phyloP scores from a whole-genome alignment of 176 grass and related monocot species.

The Bothriochloa decipiens region DNA sequence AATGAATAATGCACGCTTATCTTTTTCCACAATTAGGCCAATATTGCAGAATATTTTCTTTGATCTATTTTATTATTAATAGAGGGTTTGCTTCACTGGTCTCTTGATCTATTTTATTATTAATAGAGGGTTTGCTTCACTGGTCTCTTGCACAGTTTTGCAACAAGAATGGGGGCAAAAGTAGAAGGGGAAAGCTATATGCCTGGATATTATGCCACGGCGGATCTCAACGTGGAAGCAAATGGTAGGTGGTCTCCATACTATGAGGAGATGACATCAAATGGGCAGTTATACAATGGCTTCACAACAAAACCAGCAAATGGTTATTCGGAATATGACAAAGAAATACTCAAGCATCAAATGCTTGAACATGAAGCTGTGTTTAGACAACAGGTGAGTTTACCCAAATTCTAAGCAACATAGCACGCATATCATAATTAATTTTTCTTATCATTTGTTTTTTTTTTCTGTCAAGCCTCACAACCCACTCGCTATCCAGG shows the following conservation, averaged over 20 bases:
- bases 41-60: neutral
- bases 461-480: constrained; percentile 34
- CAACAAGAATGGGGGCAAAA: constrained; percentile 65
- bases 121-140: constrained; percentile 15
- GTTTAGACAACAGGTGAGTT: constrained; percentile 81
- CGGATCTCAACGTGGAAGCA: constrained; percentile 47
- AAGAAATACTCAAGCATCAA: constrained; percentile 73
- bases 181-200: constrained; percentile 69
- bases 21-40: neutral
- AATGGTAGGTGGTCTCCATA: constrained; percentile 51
- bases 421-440: neutral
- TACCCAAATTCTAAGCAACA: neutral
- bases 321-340: constrained; percentile 63
- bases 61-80: constrained; percentile 52
- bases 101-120: constrained; percentile 27
- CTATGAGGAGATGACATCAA: constrained; percentile 60
- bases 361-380: constrained; percentile 94
- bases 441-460: neutral
- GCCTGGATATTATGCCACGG: constrained; percentile 50
- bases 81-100: too few relatives aligned
- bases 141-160: constrained; percentile 25
- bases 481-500: constrained; percentile 52
- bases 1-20: neutral
- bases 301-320: constrained; percentile 40
- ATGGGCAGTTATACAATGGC: constrained; percentile 42